These are phyloP conservation scores for Coemansia asiatica DNA, from an alignment of 192 early-diverging fungal species.

Conservation along the genomic window DNA sequence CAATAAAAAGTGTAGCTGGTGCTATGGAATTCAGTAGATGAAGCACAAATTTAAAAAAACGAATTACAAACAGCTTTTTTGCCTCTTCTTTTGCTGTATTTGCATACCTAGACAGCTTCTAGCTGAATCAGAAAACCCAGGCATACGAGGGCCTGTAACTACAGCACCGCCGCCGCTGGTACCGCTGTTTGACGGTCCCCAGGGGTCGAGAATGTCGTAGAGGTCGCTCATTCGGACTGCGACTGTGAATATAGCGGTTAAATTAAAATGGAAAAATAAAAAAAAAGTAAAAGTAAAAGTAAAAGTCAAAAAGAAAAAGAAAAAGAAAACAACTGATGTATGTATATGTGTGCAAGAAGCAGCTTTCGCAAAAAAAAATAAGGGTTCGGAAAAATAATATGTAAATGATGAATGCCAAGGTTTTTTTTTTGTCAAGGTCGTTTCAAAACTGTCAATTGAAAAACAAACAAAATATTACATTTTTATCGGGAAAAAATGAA, in stretches of 20 bases:
- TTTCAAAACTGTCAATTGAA: neutral
- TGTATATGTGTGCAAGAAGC: neutral
- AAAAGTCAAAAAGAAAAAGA: slow-evolving; percentile 4
- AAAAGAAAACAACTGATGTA: neutral
- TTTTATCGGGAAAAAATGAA: neutral
- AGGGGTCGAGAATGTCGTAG: slow-evolving; percentile 56
- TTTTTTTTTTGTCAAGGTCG: neutral
- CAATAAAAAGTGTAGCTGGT: neutral
- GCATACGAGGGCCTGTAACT: neutral
- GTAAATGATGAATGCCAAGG: neutral
- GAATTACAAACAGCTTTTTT: neutral
- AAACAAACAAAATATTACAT: neutral
- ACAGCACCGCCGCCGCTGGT: slow-evolving; percentile 9
- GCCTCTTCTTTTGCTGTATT: neutral
- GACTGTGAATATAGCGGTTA: neutral
- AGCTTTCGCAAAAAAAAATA: neutral
- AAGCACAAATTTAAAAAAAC: neutral
- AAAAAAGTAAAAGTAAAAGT: neutral
- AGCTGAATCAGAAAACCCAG: slow-evolving; percentile 11
- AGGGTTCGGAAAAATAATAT: neutral
- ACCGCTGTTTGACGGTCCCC: slow-evolving; percentile 34
- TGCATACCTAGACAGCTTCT: slow-evolving; percentile 46
- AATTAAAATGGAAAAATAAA: neutral
- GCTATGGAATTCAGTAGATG: slow-evolving; percentile 1
- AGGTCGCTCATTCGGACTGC: slow-evolving; percentile 48